These are phyloP conservation scores for Luffa aegyptiaca DNA, from an alignment of 306 rosid genomes.

Conservation along the genomic window DNA sequence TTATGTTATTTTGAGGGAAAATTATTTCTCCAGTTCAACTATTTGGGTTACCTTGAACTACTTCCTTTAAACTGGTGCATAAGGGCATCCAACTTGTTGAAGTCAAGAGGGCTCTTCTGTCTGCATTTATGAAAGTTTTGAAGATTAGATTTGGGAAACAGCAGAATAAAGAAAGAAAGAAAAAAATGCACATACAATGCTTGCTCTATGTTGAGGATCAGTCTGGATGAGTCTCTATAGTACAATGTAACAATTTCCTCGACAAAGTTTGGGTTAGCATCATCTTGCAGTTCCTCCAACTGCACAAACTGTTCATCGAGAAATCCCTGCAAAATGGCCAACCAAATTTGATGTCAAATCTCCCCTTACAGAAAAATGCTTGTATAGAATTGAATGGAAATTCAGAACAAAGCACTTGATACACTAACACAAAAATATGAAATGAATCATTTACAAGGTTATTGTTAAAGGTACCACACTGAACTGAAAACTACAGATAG, in stretches of 20 bases:
- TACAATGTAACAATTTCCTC: constrained; percentile 74
- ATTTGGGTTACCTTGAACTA: constrained; percentile 59
- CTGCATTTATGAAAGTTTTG: constrained; percentile 23
- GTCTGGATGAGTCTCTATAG: constrained; percentile 63
- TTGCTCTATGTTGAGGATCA: constrained; percentile 57
- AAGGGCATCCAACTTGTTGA: constrained; percentile 48
- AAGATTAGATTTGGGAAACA: neutral
- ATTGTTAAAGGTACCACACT: neutral
- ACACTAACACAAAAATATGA: neutral
- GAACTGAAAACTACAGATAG: neutral
- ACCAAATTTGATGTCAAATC: neutral
- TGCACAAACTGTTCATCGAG: constrained; percentile 87
- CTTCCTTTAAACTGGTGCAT: constrained; percentile 96
- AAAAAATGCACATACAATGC: constrained; percentile 44
- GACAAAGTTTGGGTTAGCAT: constrained; percentile 80
- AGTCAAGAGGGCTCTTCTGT: constrained; percentile 53
- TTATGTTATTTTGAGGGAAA: neutral
- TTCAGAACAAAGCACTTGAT: neutral
- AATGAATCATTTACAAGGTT: neutral
- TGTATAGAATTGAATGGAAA: neutral
- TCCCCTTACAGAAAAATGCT: neutral
- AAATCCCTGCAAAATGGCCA: constrained; percentile 38
- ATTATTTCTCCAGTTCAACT: neutral
- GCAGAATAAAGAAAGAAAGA: neutral
- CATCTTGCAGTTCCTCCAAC: constrained; percentile 79